Percentiles rank a stretch among this genome's conserved stretches.
Evolutionary conservation across 2,329 filamentous ascomycete genomes (phyloP).

Genomic region (Blumeria graminis): DNA sequence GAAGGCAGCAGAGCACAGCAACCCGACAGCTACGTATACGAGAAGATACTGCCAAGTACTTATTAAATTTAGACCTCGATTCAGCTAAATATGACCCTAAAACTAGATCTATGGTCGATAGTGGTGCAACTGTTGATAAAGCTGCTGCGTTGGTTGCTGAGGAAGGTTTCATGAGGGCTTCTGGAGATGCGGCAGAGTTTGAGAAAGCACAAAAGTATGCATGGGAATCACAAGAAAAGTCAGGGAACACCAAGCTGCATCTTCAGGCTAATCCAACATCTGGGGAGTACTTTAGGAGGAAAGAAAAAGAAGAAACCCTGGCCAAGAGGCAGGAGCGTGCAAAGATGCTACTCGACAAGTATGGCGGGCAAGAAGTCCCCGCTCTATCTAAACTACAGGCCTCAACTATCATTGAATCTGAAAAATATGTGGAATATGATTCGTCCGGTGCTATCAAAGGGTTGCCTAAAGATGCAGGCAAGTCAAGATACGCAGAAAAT

Average conservation of each 20-base stretch:
- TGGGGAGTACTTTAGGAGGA: conserved; percentile 62
- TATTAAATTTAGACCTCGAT: conserved; percentile 83
- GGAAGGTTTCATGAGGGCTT: conserved; percentile 71
- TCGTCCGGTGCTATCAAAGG: conserved; percentile 77
- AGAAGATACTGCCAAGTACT: conserved; percentile 92
- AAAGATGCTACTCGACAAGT: conserved; percentile 55
- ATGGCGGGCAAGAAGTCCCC: conserved; percentile 41
- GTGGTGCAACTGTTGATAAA: conserved; percentile 55
- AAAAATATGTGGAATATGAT: conserved; percentile 84
- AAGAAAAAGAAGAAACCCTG: conserved; percentile 50
- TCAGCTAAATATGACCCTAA: conserved; percentile 97
- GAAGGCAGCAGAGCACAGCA: conserved; percentile 70
- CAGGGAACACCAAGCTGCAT: conserved; percentile 58
- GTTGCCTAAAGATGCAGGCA: conserved; percentile 47
- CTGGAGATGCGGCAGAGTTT: conserved; percentile 82
- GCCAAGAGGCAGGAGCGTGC: conserved; percentile 41
- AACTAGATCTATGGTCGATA: conserved; percentile 72
- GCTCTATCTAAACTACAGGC: conserved; percentile 38
- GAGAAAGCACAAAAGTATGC: conserved; percentile 74
- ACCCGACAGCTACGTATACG: conserved; percentile 76
- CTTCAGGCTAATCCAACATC: conserved; percentile 91
- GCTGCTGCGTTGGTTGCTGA: conserved; percentile 70
- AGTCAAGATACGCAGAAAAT: conserved; percentile 83
- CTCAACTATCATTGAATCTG: conserved; percentile 52
- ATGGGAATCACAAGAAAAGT: conserved; percentile 81